Percentiles rank a stretch among this genome's conserved stretches.
Evolutionary conservation across 148 eudicot genomes (phyloP).

Genomic region (Diospyros kaki): DNA sequence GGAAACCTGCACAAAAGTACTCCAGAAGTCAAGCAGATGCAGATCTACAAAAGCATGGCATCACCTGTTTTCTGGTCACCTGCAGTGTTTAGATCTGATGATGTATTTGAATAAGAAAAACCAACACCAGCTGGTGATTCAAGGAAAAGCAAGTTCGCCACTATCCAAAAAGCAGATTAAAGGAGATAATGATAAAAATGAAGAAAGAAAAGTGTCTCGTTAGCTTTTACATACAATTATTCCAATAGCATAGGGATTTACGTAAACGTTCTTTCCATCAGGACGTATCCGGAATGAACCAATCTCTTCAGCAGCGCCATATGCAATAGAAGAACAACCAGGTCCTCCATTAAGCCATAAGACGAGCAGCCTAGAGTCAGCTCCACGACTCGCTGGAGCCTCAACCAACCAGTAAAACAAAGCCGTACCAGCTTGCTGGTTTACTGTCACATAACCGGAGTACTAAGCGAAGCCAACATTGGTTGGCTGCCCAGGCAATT

Average conservation of each 20-base stretch:
- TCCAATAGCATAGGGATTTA: conserved; percentile 84
- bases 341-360: conserved; percentile 98
- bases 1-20: no score
- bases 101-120: conserved; percentile 74
- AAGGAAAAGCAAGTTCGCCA: conserved; percentile 91
- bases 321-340: conserved; percentile 92
- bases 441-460: conserved; percentile 83
- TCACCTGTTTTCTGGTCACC: conserved; percentile 81
- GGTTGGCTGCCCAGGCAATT: conserved; percentile 80
- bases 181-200: neutral
- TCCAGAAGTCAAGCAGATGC: neutral
- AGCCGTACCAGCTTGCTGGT: conserved; percentile 66
- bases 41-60: neutral
- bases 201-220: neutral
- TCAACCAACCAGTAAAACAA: conserved; percentile 89
- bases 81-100: conserved; percentile 62
- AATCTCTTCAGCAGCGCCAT: conserved; percentile 93
- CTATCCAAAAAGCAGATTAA: conserved; percentile 32
- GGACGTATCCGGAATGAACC: conserved; percentile 72
- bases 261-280: conserved; percentile 62
- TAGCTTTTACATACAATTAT: conserved; percentile 52
- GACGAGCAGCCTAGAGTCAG: conserved; percentile 62
- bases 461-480: conserved; percentile 64
- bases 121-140: conserved; percentile 98
- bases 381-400: conserved; percentile 34